A percentile compares a stretch with the other conserved stretches of the same genome.
Conservation (phyloP, 2,329 filamentous ascomycete species). For the Fusarium staphyleae region DNA sequence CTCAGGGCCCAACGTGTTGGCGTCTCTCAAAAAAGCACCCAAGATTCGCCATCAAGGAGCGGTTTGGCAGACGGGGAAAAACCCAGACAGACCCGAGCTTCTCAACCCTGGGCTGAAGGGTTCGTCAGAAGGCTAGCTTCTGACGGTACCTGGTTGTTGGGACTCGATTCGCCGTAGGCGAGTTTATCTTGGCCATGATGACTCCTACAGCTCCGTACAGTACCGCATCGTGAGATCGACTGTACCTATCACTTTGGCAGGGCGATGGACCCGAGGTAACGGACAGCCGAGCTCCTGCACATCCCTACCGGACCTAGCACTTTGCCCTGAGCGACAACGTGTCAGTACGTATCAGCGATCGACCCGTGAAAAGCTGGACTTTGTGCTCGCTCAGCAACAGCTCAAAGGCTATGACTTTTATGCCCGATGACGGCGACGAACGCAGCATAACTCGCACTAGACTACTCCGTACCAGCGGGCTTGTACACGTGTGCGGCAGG, state of each 20-base stretch:
- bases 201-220: constrained; percentile 1
- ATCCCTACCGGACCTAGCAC: neutral
- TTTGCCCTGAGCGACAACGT: no score
- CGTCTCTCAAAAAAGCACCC: constrained; percentile 26
- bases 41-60: constrained; percentile 15
- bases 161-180: constrained; percentile 1
- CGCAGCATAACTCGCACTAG: constrained; percentile 24
- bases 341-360: constrained; percentile 6
- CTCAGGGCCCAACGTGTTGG: constrained; percentile 32
- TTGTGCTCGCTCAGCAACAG: constrained; percentile 11
- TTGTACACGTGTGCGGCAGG: constrained; percentile 38
- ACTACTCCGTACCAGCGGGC: constrained; percentile 9
- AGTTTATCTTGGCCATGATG: neutral
- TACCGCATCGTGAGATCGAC: neutral
- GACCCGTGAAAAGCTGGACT: constrained; percentile 6
- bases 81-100: constrained; percentile 4
- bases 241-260: neutral
- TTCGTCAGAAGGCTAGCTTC: neutral
- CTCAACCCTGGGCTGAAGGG: constrained; percentile 13
- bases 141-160: constrained; percentile 5
- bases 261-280: constrained; percentile 1
- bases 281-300: constrained; percentile 2
- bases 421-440: constrained; percentile 12
- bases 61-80: constrained; percentile 22
- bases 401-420: constrained; percentile 15